A percentile compares a stretch with the other conserved stretches of the same genome.
Evolutionary conservation across 257 asterid genomes (phyloP).

Genomic region (Capsicum chinense): DNA sequence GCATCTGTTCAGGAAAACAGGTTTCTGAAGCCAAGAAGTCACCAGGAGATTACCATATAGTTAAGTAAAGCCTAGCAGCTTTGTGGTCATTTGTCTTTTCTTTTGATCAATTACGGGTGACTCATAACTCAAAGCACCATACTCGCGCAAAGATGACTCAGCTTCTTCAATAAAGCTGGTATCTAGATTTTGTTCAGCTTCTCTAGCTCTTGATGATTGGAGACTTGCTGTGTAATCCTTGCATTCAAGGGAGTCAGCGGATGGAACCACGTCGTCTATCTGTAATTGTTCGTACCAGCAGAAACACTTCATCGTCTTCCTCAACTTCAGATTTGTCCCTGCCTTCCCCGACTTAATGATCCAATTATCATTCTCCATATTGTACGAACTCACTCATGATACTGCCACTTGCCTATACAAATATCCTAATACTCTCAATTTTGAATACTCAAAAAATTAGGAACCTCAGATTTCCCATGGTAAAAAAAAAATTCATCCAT

Average conservation of each 20-base stretch:
- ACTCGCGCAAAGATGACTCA: slow-evolving; percentile 81
- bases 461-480: no score
- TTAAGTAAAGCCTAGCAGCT: no score
- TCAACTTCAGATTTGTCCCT: slow-evolving; percentile 40
- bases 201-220: slow-evolving; percentile 60
- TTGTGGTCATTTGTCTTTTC: no score
- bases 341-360: slow-evolving; percentile 40
- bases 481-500: no score
- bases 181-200: slow-evolving; percentile 61
- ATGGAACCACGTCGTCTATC: slow-evolving; percentile 55
- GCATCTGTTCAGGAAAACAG: no score
- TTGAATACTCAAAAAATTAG: no score
- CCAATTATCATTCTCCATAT: slow-evolving; percentile 56
- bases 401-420: not conserved
- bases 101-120: no score
- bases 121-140: slow-evolving; percentile 76
- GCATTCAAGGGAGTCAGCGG: slow-evolving; percentile 60
- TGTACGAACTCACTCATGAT: slow-evolving; percentile 40
- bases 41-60: no score
- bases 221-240: slow-evolving; percentile 57
- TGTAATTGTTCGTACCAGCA: slow-evolving; percentile 62
- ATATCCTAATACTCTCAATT: no score
- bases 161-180: slow-evolving; percentile 88
- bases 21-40: no score
- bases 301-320: slow-evolving; percentile 66